Percentiles rank a stretch among this genome's conserved stretches.
phyloP scores from a whole-genome alignment of 352 stramenopile genomes.

The Phytophthora pinifolia region DNA sequence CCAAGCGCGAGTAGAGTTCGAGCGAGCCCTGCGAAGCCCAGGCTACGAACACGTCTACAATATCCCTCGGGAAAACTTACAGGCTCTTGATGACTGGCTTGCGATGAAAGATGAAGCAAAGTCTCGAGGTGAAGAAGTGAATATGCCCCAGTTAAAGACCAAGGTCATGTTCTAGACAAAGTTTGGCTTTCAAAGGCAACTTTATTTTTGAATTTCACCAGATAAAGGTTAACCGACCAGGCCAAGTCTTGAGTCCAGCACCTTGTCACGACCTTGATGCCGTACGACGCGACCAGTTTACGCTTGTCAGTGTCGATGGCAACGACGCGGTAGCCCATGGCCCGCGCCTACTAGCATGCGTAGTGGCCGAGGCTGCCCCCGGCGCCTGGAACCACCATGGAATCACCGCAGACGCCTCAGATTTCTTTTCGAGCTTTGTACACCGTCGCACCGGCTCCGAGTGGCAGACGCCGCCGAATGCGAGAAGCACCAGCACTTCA shows the following conservation, averaged over 20 bases:
- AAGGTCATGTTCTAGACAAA: constrained; percentile 22
- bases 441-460: constrained; percentile 77
- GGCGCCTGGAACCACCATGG: constrained; percentile 56
- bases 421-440: constrained; percentile 76
- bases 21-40: constrained; percentile 18
- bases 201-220: too few species aligned
- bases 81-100: constrained; percentile 14
- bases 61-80: constrained; percentile 14
- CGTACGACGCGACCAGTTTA: constrained; percentile 56
- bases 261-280: constrained; percentile 44
- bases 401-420: constrained; percentile 35
- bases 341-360: constrained; percentile 67
- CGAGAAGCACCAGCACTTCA: constrained; percentile 50
- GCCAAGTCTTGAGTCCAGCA: too few species aligned
- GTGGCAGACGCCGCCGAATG: constrained; percentile 50
- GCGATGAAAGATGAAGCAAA: constrained; percentile 6
- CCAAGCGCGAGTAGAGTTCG: constrained; percentile 25
- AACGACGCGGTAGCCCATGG: constrained; percentile 66
- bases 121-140: constrained; percentile 11
- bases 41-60: constrained; percentile 20
- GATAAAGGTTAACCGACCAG: too few species aligned
- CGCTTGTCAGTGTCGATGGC: constrained; percentile 74
- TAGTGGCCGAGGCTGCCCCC: constrained; percentile 78
- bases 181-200: too few species aligned
- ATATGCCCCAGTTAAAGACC: constrained; percentile 6